phyloP scores from a whole-genome alignment of 768 basidiomycete genomes.

The Russula olivacea region DNA sequence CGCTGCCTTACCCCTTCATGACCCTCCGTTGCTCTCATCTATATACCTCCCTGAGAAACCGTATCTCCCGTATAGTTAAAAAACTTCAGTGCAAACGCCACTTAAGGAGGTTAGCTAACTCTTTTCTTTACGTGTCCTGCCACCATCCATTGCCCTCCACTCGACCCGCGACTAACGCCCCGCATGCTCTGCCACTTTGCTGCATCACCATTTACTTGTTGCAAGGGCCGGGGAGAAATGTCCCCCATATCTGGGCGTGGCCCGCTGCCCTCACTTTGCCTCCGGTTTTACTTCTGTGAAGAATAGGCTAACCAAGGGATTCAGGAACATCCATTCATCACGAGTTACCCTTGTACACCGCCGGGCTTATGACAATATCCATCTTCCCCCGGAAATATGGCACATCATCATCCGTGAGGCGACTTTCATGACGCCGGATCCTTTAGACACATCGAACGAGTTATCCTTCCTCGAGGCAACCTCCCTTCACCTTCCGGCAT shows the following conservation, averaged over 20 bases:
- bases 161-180: neutral
- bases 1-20: slow-evolving; percentile 2
- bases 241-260: neutral
- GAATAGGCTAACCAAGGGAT: neutral
- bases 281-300: neutral
- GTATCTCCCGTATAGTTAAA: slow-evolving; percentile 4
- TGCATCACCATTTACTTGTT: neutral
- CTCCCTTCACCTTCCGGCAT: slow-evolving; percentile 38
- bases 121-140: neutral
- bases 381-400: slow-evolving; percentile 61
- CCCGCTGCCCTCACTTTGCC: neutral
- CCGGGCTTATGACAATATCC: slow-evolving; percentile 16
- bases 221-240: neutral
- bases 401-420: slow-evolving; percentile 57
- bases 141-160: too few species aligned
- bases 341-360: neutral
- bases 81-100: neutral
- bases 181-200: neutral
- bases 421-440: slow-evolving; percentile 40
- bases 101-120: slow-evolving; percentile 1
- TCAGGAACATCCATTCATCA: neutral
- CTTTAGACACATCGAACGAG: slow-evolving; percentile 43
- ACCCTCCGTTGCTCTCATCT: slow-evolving; percentile 4
- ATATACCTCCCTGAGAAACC: slow-evolving; percentile 2
- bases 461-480: slow-evolving; percentile 52